Conservation (phyloP, 352 stramenopile genomes). For the Pythium folliculosum region DNA sequence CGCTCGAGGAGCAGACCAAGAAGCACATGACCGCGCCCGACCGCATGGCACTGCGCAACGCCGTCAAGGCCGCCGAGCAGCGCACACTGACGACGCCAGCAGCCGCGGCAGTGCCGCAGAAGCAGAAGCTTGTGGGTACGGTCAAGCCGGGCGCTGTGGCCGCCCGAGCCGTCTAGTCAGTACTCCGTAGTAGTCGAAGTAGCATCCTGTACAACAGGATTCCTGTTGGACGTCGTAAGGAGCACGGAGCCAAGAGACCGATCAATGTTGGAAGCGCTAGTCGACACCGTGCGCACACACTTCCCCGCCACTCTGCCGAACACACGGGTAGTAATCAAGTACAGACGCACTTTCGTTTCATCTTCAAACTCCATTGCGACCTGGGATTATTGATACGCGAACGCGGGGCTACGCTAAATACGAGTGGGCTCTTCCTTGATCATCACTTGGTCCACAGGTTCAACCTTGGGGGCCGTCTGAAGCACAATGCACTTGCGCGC, state of each 20-base stretch:
- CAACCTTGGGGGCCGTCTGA: background rate
- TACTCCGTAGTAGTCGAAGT: background rate
- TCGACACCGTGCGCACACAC: too few species aligned
- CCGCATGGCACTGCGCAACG: background rate
- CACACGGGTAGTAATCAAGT: background rate
- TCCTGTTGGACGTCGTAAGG: too few species aligned
- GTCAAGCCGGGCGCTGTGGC: background rate
- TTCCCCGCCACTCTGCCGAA: too few species aligned
- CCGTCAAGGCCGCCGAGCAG: background rate
- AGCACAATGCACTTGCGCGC: constrained; percentile 54
- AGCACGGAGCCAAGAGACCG: too few species aligned
- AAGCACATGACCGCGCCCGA: constrained; percentile 9
- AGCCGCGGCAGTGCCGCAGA: background rate
- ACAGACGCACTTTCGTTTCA: too few species aligned
- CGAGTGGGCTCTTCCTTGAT: constrained; percentile 18
- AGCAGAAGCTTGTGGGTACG: background rate
- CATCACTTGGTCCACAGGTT: constrained; percentile 1
- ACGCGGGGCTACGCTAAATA: constrained; percentile 13
- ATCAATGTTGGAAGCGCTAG: too few species aligned
- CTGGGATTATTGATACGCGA: constrained; percentile 9
- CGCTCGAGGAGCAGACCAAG: constrained; percentile 26
- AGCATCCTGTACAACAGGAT: background rate
- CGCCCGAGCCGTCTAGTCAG: too few species aligned
- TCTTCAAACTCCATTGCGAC: constrained; percentile 11
- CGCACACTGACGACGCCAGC: background rate